A percentile compares a stretch with the other conserved stretches of the same genome.
Evolutionary conservation across 495 filamentous ascomycete genomes (phyloP).

Genomic region (Trichoderma orchidacearum): DNA sequence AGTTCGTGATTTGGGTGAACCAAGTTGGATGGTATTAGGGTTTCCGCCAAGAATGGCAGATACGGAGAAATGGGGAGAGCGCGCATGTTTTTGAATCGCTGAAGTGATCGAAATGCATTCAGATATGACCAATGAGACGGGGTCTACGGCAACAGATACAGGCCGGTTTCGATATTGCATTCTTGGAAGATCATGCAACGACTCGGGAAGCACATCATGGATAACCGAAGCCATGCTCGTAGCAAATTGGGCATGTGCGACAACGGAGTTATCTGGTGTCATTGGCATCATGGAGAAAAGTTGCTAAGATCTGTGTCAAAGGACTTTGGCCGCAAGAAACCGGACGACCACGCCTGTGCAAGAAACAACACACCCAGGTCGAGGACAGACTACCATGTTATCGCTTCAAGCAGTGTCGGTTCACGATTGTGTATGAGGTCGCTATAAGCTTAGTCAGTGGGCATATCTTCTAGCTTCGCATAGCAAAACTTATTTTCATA

Average conservation of each 20-base stretch:
- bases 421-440: background rate
- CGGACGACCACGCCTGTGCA: background rate
- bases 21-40: conserved; percentile 37
- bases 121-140: conserved; percentile 88
- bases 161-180: conserved; percentile 36
- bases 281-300: background rate
- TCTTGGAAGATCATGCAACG: conserved; percentile 7
- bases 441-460: background rate
- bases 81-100: conserved; percentile 93
- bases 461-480: too few relatives aligned
- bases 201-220: background rate
- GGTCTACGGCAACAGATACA: conserved; percentile 75
- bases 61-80: conserved; percentile 94
- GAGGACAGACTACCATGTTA: background rate
- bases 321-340: background rate
- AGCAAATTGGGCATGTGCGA: background rate
- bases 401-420: background rate
- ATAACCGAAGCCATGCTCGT: background rate
- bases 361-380: background rate
- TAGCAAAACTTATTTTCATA: too few relatives aligned
- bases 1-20: conserved; percentile 22
- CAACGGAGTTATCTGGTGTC: background rate
- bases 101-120: conserved; percentile 98
- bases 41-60: conserved; percentile 85
- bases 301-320: background rate